phyloP scores from a whole-genome alignment of 495 filamentous ascomycete genomes.

The Hypoxylon intermedium region DNA sequence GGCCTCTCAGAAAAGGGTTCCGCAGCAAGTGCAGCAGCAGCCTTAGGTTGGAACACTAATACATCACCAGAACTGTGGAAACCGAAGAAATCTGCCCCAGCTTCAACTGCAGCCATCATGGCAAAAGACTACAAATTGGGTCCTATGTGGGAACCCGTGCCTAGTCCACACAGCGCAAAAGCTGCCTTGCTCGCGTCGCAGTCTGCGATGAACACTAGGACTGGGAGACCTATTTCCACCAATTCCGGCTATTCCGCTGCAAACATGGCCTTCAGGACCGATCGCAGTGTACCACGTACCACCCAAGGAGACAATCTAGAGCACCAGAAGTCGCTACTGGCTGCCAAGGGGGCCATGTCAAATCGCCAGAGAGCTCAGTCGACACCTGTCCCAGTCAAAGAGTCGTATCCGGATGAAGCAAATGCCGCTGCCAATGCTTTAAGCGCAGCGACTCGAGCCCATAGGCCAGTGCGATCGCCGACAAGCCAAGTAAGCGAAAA shows the following conservation, averaged over 20 bases:
- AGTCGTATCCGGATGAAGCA: slow-evolving; percentile 63
- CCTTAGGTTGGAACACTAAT: slow-evolving; percentile 72
- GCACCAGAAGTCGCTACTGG: slow-evolving; percentile 67
- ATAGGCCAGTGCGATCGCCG: slow-evolving; percentile 48
- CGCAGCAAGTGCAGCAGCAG: slow-evolving; percentile 76
- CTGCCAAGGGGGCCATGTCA: slow-evolving; percentile 76
- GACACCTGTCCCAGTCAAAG: slow-evolving; percentile 54
- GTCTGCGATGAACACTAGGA: slow-evolving; percentile 61
- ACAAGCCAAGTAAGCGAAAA: slow-evolving; percentile 38
- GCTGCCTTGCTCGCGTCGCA: slow-evolving; percentile 74
- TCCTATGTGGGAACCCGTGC: slow-evolving; percentile 59
- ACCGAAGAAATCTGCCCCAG: slow-evolving; percentile 62
- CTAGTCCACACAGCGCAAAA: slow-evolving; percentile 69
- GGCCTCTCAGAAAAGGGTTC: slow-evolving; percentile 68
- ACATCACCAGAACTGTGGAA: slow-evolving; percentile 67
- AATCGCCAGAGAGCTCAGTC: slow-evolving; percentile 72
- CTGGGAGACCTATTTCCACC: slow-evolving; percentile 44
- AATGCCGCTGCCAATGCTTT: slow-evolving; percentile 70
- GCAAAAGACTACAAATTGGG: slow-evolving; percentile 72
- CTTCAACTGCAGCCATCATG: slow-evolving; percentile 70
- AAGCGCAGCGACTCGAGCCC: slow-evolving; percentile 69
- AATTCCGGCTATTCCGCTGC: slow-evolving; percentile 66
- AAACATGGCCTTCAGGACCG: slow-evolving; percentile 58
- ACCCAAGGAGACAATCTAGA: slow-evolving; percentile 27
- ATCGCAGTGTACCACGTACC: slow-evolving; percentile 19